Evolutionary conservation across 192 early-diverging fungal species (phyloP), one percentile per base, ranked within the genome.

Genomic region (Podila epigama): DNA sequence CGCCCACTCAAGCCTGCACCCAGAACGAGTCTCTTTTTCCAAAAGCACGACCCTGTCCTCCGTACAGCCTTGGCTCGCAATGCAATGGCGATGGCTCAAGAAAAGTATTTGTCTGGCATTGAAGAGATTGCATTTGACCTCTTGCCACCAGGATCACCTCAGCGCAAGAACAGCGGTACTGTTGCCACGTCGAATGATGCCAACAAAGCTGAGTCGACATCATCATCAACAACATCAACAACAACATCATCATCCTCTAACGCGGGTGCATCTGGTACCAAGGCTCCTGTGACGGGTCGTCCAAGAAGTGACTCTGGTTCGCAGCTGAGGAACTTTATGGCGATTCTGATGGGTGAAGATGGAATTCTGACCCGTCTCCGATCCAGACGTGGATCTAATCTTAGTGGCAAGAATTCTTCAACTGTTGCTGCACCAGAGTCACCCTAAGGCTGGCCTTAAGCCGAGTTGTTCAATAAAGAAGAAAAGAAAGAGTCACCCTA

Each of bases 281-380:
- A 9, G 34, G 56, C 27, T 16, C 51, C 28, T 60, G 55, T 55
- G 20, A 35, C 61, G 13, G 48, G 73, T 3, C 70, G 70, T 13
- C 63, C 70, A 15, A 28, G 70, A 15, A 63, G 66, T 10, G 73
- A 77, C 20, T 68, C 65, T 53, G 70, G 70, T 8, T 54, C 61
- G 36, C 64, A 75, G n/a, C 42, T 58, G 22, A 56, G 53, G 57
- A 77, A 66, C 29, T 77, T 77, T 25, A 28, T 77, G 54, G 73
- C 73, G 34, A 77, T 77, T 39, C 51, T 77, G 44, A 77, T 77
- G 73, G 73, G 73, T 2, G 73, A 77, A 15, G 73, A 77, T 22
- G 37, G 66, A 18, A 56, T 77, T 5, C 25, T 77, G 35, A 50
- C 60, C 15, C 36, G 66, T 12, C 27, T 77, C 18, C 66, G 73